A percentile compares a stretch with the other conserved stretches of the same genome.
These are phyloP conservation scores for Cercospora beticola DNA, from an alignment of 2,329 filamentous ascomycete genomes.

Conservation along the genomic window DNA sequence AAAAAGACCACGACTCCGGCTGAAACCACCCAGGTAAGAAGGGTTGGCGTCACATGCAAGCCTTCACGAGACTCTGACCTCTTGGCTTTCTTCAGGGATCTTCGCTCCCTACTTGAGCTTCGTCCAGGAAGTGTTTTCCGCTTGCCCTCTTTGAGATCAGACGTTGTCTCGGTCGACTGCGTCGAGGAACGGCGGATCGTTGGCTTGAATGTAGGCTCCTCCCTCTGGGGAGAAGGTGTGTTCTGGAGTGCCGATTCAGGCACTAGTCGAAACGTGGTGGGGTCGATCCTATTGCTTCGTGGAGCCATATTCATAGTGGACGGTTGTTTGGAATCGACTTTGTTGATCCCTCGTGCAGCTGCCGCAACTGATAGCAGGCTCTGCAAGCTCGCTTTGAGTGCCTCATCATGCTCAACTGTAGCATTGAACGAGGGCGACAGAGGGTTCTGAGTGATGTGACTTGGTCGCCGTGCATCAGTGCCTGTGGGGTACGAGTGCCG, in stretches of 20 bases:
- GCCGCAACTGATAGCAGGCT: conserved; percentile 93
- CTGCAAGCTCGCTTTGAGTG: conserved; percentile 86
- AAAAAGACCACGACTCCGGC: conserved; percentile 65
- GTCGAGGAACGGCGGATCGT: conserved; percentile 38
- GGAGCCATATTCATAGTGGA: conserved; percentile 23
- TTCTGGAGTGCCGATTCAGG: conserved; percentile 55
- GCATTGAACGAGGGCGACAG: conserved; percentile 74
- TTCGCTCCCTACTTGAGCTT: conserved; percentile 47
- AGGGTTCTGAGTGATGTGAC: conserved; percentile 63
- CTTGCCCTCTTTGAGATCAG: conserved; percentile 42
- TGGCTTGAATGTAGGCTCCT: conserved; percentile 39
- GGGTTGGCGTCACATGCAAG: conserved; percentile 54
- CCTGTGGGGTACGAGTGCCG: conserved; percentile 39
- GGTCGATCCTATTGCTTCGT: conserved; percentile 45
- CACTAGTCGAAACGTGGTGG: conserved; percentile 58
- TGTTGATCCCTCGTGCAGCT: conserved; percentile 78
- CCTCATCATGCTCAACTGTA: conserved; percentile 77
- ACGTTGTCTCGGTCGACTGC: conserved; percentile 32
- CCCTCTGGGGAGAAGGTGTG: conserved; percentile 29
- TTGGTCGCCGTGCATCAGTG: conserved; percentile 39
- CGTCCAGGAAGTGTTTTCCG: conserved; percentile 43
- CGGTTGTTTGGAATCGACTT: conserved; percentile 47
- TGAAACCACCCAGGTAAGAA: conserved; percentile 66
- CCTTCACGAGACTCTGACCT: conserved; percentile 36
- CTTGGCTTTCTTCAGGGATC: conserved; percentile 47